Percentiles rank a stretch among this genome's conserved stretches.
These are phyloP conservation scores for Citrus sinensis DNA, from an alignment of 345 rosid genomes.

Conservation along the genomic window DVS_A1.0 CM039167.1:6173501-6174000, in stretches of 20 bases:
- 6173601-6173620: background rate
- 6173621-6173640: background rate
- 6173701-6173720: background rate
- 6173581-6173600: conserved; percentile 6
- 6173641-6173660: background rate
- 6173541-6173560: conserved; percentile 83
- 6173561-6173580: conserved; percentile 86
- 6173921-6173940: no score
- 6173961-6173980: background rate
- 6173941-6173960: background rate
- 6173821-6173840: background rate
- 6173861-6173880: background rate
- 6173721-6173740: background rate
- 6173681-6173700: background rate
- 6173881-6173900: background rate
- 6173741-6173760: background rate
- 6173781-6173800: background rate
- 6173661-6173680: background rate
- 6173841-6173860: background rate
- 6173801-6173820: background rate
- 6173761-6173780: background rate
- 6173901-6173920: background rate
- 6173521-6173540: conserved; percentile 94
- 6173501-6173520: conserved; percentile 86
- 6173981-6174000: background rate